phyloP scores from a whole-genome alignment of 1,284 basidiomycete genomes.

The Puccinia triticina region DNA sequence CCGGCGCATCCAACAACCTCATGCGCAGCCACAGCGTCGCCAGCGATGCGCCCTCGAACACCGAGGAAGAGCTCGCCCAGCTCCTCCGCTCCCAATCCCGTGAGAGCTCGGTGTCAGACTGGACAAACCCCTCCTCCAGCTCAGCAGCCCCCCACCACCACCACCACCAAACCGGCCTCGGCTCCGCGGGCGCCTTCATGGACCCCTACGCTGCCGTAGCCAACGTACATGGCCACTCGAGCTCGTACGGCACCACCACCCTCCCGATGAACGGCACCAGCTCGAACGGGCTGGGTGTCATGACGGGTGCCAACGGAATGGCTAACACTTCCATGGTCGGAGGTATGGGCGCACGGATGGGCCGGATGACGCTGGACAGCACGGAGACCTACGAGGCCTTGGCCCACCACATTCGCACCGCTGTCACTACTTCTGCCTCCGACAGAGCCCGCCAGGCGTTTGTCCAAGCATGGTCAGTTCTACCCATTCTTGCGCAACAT shows the following conservation, averaged over 20 bases:
- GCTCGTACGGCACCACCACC: slow-evolving; percentile 7
- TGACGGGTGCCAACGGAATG: slow-evolving; percentile 42
- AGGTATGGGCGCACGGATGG: slow-evolving; percentile 49
- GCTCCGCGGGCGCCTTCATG: slow-evolving; percentile 47
- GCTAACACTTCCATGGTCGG: slow-evolving; percentile 34
- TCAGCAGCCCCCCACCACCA: slow-evolving; percentile 4
- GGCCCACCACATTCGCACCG: slow-evolving; percentile 78
- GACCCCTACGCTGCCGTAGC: slow-evolving; percentile 50
- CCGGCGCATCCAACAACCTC: background rate
- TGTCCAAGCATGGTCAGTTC: slow-evolving; percentile 73
- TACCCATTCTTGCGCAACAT: background rate
- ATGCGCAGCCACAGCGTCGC: slow-evolving; percentile 43
- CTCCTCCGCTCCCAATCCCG: slow-evolving; percentile 41
- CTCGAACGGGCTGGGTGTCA: slow-evolving; percentile 1
- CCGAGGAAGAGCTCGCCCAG: slow-evolving; percentile 44
- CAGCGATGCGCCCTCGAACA: slow-evolving; percentile 37
- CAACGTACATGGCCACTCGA: slow-evolving; percentile 47
- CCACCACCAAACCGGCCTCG: slow-evolving; percentile 44
- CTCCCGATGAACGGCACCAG: background rate
- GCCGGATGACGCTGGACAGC: slow-evolving; percentile 56
- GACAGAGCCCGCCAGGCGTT: slow-evolving; percentile 86
- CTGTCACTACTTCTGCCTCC: slow-evolving; percentile 81
- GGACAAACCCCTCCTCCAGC: slow-evolving; percentile 20
- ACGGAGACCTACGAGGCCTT: slow-evolving; percentile 78
- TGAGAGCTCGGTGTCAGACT: slow-evolving; percentile 47